Conservation (phyloP, 1,284 basidiomycete genomes). For the Singerocomus inundabilis region DNA sequence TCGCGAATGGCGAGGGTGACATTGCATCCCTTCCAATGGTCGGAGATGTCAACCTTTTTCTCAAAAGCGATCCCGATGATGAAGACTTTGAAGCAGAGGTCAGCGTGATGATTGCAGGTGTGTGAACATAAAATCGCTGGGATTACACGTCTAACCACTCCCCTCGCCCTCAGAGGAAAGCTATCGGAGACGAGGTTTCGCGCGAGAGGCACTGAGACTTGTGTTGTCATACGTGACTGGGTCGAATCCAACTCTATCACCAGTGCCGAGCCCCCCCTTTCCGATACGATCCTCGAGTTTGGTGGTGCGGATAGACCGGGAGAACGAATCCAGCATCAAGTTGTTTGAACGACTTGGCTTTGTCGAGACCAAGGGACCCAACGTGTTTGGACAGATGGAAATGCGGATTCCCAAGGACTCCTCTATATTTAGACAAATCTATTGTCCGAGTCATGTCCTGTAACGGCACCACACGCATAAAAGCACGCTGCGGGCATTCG, state of each 20-base stretch:
- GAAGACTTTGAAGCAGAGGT: conserved; percentile 56
- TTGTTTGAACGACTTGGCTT: conserved; percentile 53
- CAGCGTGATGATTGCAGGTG: conserved; percentile 88
- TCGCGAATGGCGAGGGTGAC: conserved; percentile 46
- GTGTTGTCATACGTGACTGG: conserved; percentile 63
- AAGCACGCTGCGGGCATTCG: neutral
- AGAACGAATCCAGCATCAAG: conserved; percentile 49
- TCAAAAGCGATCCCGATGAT: conserved; percentile 52
- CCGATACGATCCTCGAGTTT: conserved; percentile 42
- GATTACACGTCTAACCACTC: neutral
- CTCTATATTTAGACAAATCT: conserved; percentile 2
- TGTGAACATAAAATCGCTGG: conserved; percentile 14
- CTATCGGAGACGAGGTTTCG: conserved; percentile 67
- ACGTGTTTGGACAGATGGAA: conserved; percentile 53
- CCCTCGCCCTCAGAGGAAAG: conserved; percentile 45
- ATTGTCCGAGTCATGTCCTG: conserved; percentile 21
- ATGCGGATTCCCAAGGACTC: conserved; percentile 28
- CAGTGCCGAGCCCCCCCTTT: conserved; percentile 25
- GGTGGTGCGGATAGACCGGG: conserved; percentile 54
- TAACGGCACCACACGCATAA: conserved; percentile 10
- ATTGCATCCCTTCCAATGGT: conserved; percentile 67
- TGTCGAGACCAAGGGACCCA: conserved; percentile 40
- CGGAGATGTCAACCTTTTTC: conserved; percentile 91
- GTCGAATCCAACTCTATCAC: conserved; percentile 4
- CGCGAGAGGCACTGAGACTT: conserved; percentile 61